Evolutionary conservation across 2,329 filamentous ascomycete genomes (phyloP), one percentile per base, ranked within the genome.

Genomic region (Fusarium domesticum): DNA sequence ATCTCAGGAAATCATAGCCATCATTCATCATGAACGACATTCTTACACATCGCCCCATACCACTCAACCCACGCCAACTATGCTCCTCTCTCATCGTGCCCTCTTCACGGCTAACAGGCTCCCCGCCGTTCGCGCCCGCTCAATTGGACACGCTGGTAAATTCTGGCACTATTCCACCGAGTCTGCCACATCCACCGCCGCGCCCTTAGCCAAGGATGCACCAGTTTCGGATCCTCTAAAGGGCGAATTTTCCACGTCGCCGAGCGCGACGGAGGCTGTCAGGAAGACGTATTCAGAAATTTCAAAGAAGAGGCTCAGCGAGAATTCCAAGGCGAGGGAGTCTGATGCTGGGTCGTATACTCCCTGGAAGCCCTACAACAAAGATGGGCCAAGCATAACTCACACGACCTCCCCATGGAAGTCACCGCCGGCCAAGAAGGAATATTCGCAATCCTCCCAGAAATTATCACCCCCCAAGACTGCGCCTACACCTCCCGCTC

Each of bases 21-120:
- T 12, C 23, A 8, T 28, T 28, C 8, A 28, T 28, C 23, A 4
- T 28, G 3, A 12, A 28, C 23, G 23, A n/a, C n/a, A n/a, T n/a
- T n/a, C n/a, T n/a, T n/a, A n/a, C n/a, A n/a, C n/a, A n/a, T n/a
- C n/a, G n/a, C n/a, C n/a, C n/a, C n/a, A n/a, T n/a, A n/a, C n/a
- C n/a, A n/a, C n/a, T n/a, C n/a, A n/a, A n/a, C n/a, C n/a, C 47
- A 33, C 36, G 16, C 28, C 39, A 37, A 28, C 46, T 43, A 68
- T 68, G 65, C 53, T 64, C 33, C 38, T 54, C 43, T 47, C 58
- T 20, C 59, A 58, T 12, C 48, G 58, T 45, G 36, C 47, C 39
- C 43, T 62, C 40, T 51, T 45, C 14, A 49, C 49, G 28, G 57
- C 56, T 10, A 41, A 51, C 7, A 53, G 57, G 38, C 46, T 46